A percentile compares a stretch with the other conserved stretches of the same genome.
phyloP scores from a whole-genome alignment of 306 rosid genomes.

The Gillenia trifoliata region DNA sequence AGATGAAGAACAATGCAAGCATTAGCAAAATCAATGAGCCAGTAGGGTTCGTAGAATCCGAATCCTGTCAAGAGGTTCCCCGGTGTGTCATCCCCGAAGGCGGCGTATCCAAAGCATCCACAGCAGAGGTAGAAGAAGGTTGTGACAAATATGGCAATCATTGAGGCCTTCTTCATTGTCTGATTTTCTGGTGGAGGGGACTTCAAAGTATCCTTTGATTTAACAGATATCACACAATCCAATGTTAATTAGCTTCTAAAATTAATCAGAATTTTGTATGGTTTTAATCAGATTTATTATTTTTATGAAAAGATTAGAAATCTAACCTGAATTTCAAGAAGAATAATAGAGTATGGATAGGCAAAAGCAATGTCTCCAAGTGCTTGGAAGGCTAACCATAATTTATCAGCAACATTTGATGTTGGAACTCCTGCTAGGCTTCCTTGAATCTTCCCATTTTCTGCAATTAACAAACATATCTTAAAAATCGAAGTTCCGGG shows the following conservation, averaged over 20 bases:
- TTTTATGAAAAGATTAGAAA: not conserved
- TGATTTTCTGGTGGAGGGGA: constrained; percentile 76
- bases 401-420: constrained; percentile 43
- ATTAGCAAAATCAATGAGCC: constrained; percentile 86
- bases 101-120: constrained; percentile 84
- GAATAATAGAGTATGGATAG: constrained; percentile 67
- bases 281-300: not conserved
- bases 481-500: not conserved
- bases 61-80: constrained; percentile 86
- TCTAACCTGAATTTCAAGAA: constrained; percentile 77
- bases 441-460: constrained; percentile 70
- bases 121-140: constrained; percentile 87
- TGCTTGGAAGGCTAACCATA: constrained; percentile 71
- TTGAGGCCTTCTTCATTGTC: constrained; percentile 80
- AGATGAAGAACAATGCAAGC: constrained; percentile 78
- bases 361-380: constrained; percentile 86
- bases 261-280: not conserved
- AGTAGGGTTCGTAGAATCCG: constrained; percentile 74
- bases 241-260: constrained; percentile 8
- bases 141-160: constrained; percentile 42
- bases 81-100: constrained; percentile 74
- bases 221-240: constrained; percentile 10
- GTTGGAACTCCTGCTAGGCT: constrained; percentile 62
- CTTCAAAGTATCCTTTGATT: constrained; percentile 66
- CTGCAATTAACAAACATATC: constrained; percentile 33